These are phyloP conservation scores for Crucibulum cyathiforme DNA, from an alignment of 1,284 basidiomycete genomes.

Conservation along the genomic window DNA sequence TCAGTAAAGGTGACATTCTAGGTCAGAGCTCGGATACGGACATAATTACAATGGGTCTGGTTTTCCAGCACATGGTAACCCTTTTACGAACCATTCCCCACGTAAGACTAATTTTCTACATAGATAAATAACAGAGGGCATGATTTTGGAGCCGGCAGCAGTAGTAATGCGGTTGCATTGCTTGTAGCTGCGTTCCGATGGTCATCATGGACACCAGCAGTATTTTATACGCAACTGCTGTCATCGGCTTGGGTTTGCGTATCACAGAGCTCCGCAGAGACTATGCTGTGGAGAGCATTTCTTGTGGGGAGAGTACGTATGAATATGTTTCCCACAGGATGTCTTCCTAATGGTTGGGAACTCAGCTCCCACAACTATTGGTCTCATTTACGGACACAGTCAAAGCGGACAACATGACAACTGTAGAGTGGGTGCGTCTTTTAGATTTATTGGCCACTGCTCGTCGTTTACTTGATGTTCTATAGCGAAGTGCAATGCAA, in stretches of 20 bases:
- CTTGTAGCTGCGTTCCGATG: constrained; percentile 66
- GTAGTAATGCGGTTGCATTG: constrained; percentile 56
- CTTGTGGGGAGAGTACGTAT: constrained; percentile 66
- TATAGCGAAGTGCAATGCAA: constrained; percentile 63
- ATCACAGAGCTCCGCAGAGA: constrained; percentile 51
- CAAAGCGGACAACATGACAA: constrained; percentile 42
- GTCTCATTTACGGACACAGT: constrained; percentile 58
- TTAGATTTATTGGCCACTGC: not conserved
- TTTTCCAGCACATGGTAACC: constrained; percentile 64
- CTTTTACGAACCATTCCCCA: not conserved
- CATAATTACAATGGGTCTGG: constrained; percentile 63
- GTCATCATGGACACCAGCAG: constrained; percentile 68
- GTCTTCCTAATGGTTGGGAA: constrained; percentile 2
- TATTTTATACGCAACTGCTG: constrained; percentile 74
- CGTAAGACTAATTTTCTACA: constrained; percentile 2
- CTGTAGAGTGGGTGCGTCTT: constrained; percentile 59
- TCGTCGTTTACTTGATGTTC: not conserved
- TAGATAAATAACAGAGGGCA: constrained; percentile 65
- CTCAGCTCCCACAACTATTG: constrained; percentile 67
- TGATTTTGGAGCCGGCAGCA: constrained; percentile 68
- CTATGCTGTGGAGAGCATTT: constrained; percentile 70
- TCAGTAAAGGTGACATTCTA: constrained; percentile 62
- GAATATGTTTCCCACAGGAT: constrained; percentile 23
- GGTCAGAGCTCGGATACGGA: constrained; percentile 67
- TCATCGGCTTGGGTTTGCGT: constrained; percentile 66